A percentile compares a stretch with the other conserved stretches of the same genome.
These are phyloP conservation scores for Vaccinium macrocarpon DNA, from an alignment of 148 eudicot genomes.

Conservation along the genomic window DNA sequence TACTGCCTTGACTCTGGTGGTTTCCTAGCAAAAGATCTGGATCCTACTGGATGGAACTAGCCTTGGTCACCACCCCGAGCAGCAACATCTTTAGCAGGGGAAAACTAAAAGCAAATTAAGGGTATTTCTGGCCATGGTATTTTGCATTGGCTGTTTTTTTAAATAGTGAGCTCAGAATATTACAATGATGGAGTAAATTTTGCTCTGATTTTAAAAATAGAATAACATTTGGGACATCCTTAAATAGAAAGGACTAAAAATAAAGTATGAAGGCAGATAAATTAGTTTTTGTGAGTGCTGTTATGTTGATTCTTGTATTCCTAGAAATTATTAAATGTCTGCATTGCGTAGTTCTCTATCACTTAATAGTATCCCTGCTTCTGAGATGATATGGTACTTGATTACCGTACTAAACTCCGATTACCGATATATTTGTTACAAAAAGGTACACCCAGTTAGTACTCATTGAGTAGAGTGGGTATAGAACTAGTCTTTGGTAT, in stretches of 20 bases:
- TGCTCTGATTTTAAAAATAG: neutral
- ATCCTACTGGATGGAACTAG: conserved; percentile 97
- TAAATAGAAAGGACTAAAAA: neutral
- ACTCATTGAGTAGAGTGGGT: neutral
- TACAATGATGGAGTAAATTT: neutral
- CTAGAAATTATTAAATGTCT: neutral
- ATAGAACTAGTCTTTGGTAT: neutral
- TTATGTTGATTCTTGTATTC: neutral
- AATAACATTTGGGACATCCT: neutral
- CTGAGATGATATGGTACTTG: neutral
- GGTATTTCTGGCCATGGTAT: too few species aligned
- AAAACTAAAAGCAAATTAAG: too few species aligned
- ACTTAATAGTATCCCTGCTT: neutral
- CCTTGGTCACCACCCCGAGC: conserved; percentile 88
- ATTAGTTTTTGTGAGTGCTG: neutral
- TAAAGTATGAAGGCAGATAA: neutral
- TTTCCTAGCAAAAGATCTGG: conserved; percentile 54
- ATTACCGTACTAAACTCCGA: neutral
- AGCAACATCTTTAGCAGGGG: conserved; percentile 27
- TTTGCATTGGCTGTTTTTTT: neutral
- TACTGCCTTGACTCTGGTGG: conserved; percentile 17
- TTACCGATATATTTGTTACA: neutral
- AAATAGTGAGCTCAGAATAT: neutral
- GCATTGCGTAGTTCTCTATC: neutral
- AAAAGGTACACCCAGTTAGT: neutral